Evolutionary conservation across 1,139 yeast species (phyloP).

Genomic region (Pichia sp.): DNA sequence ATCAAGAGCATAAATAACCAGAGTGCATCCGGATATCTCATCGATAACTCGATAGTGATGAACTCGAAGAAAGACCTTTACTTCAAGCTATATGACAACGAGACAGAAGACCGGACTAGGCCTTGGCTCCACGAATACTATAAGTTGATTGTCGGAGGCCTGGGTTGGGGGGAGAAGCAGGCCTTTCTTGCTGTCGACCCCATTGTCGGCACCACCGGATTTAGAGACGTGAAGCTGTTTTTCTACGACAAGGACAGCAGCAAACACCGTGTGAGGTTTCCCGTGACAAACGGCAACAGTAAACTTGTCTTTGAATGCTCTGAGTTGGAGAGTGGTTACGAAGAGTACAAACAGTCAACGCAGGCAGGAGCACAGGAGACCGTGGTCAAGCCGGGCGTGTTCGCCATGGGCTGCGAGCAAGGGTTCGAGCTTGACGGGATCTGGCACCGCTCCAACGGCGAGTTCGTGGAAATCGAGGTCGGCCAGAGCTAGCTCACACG

Average conservation of each 20-base stretch:
- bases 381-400: slow-evolving; percentile 26
- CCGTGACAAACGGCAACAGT: background rate
- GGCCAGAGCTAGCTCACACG: no score
- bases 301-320: slow-evolving; percentile 34
- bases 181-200: slow-evolving; percentile 30
- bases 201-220: slow-evolving; percentile 22
- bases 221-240: slow-evolving; percentile 21
- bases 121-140: slow-evolving; percentile 18
- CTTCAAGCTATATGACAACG: slow-evolving; percentile 19
- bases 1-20: slow-evolving; percentile 43
- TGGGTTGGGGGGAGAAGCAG: slow-evolving; percentile 33
- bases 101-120: background rate
- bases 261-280: background rate
- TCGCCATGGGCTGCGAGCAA: slow-evolving; percentile 46
- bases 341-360: slow-evolving; percentile 8
- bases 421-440: slow-evolving; percentile 42
- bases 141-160: slow-evolving; percentile 28
- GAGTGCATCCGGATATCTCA: slow-evolving; percentile 47
- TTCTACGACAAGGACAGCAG: slow-evolving; percentile 18
- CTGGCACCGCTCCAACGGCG: slow-evolving; percentile 44
- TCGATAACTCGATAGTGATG: slow-evolving; percentile 39
- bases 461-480: slow-evolving; percentile 23
- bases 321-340: slow-evolving; percentile 33
- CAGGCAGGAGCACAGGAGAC: slow-evolving; percentile 11
- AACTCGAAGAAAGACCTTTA: slow-evolving; percentile 39